phyloP scores from a whole-genome alignment of 2,329 filamentous ascomycete species.

The Pseudogymnoascus sp. region DNA sequence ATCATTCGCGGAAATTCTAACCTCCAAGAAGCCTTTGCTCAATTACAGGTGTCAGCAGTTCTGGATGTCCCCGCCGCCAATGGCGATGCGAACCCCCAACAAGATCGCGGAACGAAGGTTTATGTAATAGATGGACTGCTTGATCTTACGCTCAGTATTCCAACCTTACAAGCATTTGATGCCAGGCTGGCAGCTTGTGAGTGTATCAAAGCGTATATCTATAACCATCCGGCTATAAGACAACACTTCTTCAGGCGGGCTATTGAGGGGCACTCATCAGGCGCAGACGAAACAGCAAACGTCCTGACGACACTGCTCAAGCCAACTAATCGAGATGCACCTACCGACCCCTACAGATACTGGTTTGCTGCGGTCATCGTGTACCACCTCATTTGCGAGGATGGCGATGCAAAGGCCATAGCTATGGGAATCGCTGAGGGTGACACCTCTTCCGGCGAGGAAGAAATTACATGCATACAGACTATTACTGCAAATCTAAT shows the following conservation, averaged over 20 bases:
- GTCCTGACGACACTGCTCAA: conserved; percentile 75
- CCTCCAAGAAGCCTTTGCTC: conserved; percentile 84
- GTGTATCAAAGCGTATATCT: conserved; percentile 89
- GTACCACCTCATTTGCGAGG: conserved; percentile 78
- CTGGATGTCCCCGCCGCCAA: conserved; percentile 35
- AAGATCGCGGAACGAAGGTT: conserved; percentile 52
- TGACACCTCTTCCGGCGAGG: conserved; percentile 80
- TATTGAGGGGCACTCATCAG: conserved; percentile 76
- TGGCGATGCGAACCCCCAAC: conserved; percentile 32
- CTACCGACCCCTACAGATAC: conserved; percentile 72
- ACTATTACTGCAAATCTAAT: conserved; percentile 81
- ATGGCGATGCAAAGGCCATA: conserved; percentile 68
- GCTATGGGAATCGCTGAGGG: conserved; percentile 83
- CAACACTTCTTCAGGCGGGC: conserved; percentile 81
- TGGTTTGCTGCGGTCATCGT: conserved; percentile 88
- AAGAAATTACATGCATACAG: conserved; percentile 91
- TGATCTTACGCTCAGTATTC: conserved; percentile 67
- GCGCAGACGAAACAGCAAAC: conserved; percentile 77
- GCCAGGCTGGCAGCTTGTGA: conserved; percentile 78
- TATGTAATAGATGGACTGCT: conserved; percentile 93
- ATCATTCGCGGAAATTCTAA: conserved; percentile 73
- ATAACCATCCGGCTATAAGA: conserved; percentile 70
- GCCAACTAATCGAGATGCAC: conserved; percentile 52
- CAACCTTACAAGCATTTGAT: conserved; percentile 63
- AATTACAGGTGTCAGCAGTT: conserved; percentile 67